Percentiles rank a stretch among this genome's conserved stretches.
phyloP scores from a whole-genome alignment of 2,329 filamentous ascomycete genomes.

The Hyphodiscus sp. region DNA sequence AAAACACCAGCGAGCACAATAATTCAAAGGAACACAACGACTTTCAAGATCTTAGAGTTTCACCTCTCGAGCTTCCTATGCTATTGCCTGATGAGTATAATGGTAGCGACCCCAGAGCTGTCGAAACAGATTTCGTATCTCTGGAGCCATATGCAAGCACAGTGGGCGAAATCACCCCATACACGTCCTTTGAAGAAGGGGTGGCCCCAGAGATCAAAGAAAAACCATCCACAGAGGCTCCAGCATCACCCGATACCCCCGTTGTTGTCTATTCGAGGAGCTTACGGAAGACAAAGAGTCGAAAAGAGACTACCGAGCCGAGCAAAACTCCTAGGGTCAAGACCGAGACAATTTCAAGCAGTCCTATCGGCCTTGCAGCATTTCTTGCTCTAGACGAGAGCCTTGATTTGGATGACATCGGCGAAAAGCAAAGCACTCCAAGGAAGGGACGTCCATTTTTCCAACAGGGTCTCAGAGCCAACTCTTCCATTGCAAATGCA shows the following conservation, averaged over 20 bases:
- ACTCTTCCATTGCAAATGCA: not conserved
- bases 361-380: conserved; percentile 21
- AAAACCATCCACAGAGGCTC: not conserved
- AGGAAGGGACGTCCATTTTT: conserved; percentile 23
- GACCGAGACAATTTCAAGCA: conserved; percentile 23
- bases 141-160: conserved; percentile 21
- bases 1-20: not conserved
- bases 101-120: too few species aligned
- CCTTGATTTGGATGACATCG: conserved; percentile 32
- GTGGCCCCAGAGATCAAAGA: not conserved
- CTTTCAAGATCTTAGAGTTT: not conserved
- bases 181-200: not conserved
- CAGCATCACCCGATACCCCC: conserved; percentile 16
- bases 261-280: conserved; percentile 20
- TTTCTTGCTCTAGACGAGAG: conserved; percentile 23
- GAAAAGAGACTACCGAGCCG: conserved; percentile 2
- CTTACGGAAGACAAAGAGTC: conserved; percentile 24
- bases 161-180: conserved; percentile 20
- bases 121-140: not conserved
- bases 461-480: conserved; percentile 2
- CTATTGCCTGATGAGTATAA: not conserved
- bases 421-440: conserved; percentile 29
- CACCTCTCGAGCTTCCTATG: not conserved
- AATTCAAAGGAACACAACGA: not conserved
- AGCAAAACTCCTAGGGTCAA: conserved; percentile 21